Base-by-base conservation (phyloP, 257 asterid species). In the Nyctanthes arbortristis region DNA sequence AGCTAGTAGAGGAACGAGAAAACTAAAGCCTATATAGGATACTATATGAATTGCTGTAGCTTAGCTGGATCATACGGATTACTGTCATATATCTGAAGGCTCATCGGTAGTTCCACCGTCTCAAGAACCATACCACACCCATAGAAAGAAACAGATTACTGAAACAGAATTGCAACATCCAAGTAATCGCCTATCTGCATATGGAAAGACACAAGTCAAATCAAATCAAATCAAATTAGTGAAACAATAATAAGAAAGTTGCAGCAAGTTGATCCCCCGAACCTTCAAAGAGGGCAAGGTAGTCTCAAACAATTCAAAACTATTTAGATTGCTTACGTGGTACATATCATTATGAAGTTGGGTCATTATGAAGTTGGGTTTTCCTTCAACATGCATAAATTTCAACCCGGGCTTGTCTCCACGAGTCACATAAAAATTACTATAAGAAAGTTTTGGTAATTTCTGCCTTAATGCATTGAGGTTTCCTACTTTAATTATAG, bases 111-210 rank as follows among this genome's bases (percentile, higher is more conserved):
- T n/a, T n/a, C n/a, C n/a, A n/a, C 20, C 30, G 14, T 3, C 13
- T 18, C 28, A 25, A 63, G 16, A 25, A 58, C 3, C 11, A 52
- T 73, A 43, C 74, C 27, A 45, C 32, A 28, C 27, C 35, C 32
- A 28, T 40, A n/a, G 1, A 40, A 40, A 4, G 52, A 52, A 63
- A 65, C 6, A 20, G 25, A 28, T 68, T 73, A 85, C 85, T 87
- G 92, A 73, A 80, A 75, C 34, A 75, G 81, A 45, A 89, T 87
- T 13, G 96, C 92, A 73, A 92, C 97, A 43, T 92, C 97, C 88
- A 92, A 82, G 86, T 89, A 89, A 79, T 92, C 97, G 36, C 97
- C 97, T 37, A 89, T 86, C 97, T 91, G 97, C 82, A 75, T 5
- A 71, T 33, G 32, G 60, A 61, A 49, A 32, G 47, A 78, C 4